Evolutionary conservation across 2,329 filamentous ascomycete genomes (phyloP), one percentile per base, ranked within the genome.

Genomic region (Didymosphaeria variabile): DNA sequence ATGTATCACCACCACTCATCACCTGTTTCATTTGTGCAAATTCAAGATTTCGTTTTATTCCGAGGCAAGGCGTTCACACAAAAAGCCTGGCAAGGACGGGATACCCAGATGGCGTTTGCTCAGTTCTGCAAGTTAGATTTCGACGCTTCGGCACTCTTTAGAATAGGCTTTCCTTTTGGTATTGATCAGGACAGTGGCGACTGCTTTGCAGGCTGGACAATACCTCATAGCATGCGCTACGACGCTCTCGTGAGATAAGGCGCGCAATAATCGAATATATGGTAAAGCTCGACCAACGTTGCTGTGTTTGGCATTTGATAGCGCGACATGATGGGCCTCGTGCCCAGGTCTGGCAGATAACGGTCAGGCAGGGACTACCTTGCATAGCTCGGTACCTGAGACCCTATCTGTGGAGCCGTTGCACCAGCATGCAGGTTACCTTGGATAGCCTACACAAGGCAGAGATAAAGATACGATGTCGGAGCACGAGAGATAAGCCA

Each of bases 21-120:
- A 26, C 8, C 36, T 58, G 55, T 57, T 51, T 49, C 60, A 21
- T 57, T 44, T 53, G 56, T 44, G 34, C 45, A 47, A 52, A 53
- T 17, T 40, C 17, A 21, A 46, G 32, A 42, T 34, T 34, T 19
- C 36, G 7, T 21, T 26, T 55, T 60, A 38, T 60, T 15, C 55
- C 59, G 1, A 29, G 50, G 32, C 21, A 53, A 67, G 66, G 66
- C 64, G 66, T 68, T 68, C 53, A 47, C 34, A 36, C 36, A 40
- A 68, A 67, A 67, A 65, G 62, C 60, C 60, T 62, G 29, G 55
- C 44, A 26, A 55, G 57, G 61, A 52, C 44, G 42, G 62, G 61
- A 68, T 67, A 67, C 64, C 66, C 66, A 65, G 31, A 66, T 57
- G 66, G 66, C 66, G 66, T 68, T 67, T 57, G 45, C 45, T 63